phyloP scores from a whole-genome alignment of 2,329 filamentous ascomycete species.

The Colletotrichum sp. region DNA sequence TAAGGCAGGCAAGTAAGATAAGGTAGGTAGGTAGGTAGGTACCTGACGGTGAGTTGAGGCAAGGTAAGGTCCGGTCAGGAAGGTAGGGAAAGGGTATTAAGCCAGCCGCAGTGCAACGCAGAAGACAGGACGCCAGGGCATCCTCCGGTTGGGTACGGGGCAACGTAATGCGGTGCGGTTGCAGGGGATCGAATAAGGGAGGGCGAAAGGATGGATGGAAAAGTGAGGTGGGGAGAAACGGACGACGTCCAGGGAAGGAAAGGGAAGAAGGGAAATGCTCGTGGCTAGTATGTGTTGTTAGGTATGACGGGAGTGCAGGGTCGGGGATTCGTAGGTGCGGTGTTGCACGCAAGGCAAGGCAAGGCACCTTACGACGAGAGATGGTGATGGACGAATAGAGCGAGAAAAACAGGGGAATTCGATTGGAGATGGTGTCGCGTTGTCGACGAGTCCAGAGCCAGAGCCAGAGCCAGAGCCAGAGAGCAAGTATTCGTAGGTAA shows the following conservation, averaged over 20 bases:
- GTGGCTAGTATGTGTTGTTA: not conserved
- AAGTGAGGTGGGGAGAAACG: not conserved
- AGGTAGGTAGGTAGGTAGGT: not conserved
- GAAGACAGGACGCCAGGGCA: constrained; percentile 5
- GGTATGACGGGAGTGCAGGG: not conserved
- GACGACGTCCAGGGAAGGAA: not conserved
- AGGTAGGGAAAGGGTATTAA: not conserved
- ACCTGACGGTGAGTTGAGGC: not conserved
- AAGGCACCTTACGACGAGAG: not conserved
- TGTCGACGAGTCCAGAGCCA: not conserved
- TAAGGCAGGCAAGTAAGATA: not conserved
- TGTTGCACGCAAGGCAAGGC: not conserved
- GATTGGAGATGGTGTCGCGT: not conserved
- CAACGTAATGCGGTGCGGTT: not conserved
- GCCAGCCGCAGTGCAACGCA: constrained; percentile 6
- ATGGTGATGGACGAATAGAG: not conserved
- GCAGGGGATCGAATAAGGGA: not conserved
- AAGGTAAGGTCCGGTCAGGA: not conserved
- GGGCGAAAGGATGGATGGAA: not conserved
- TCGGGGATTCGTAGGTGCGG: not conserved
- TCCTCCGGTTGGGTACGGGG: not conserved
- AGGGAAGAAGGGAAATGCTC: not conserved
- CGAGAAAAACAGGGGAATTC: not conserved
- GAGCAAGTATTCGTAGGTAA: too few species aligned
- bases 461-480: not conserved